Evolutionary conservation across 371 early-diverging fungal species (phyloP), one percentile per base, ranked within the genome.

Genomic region (Mucor mucedo): DNA sequence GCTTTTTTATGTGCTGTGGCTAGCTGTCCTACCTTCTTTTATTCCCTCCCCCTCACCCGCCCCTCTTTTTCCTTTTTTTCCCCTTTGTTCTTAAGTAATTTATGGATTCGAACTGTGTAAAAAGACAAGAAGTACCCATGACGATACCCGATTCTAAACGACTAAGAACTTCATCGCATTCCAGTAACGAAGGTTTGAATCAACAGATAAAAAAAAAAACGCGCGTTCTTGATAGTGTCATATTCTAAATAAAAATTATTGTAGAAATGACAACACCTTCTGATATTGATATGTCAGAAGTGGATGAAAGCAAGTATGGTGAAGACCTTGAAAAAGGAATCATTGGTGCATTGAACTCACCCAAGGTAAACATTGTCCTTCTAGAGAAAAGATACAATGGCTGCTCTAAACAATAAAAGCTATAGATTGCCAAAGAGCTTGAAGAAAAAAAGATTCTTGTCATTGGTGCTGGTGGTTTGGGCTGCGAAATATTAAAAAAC

Each of bases 401-500:
- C 21, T 21, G 21, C 21, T 0, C 21, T 21, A 21, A 21, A 21
- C 21, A 21, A 21, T 21, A 21, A 21, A 21, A 21, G 21, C 21
- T 21, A 35, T 8, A 35, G 79, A 73, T 72, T 52, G 53, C 47
- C 7, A 53, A 57, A 44, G 65, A 58, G 29, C 57, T 83, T 28
- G 74, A 64, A 21, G 62, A 69, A 11, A 76, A 78, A 45, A 82
- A 73, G 56, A 82, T 94, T 14, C 74, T 95, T 39, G 86, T 95
- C 57, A 92, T 95, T 39, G 96, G 96, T 14, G 93, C 95, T 3
- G 99, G 99, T 62, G 99, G 99, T 10, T 92, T 99, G 45, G 99
- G 99, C 11, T 99, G 99, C 75, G 99, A 99, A 75, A 84, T 99
- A 42, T 84, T 98, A 32, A 99, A 99, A 75, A 92, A 95, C 72